Percentiles rank a stretch among this genome's conserved stretches.
Conservation (phyloP, 768 basidiomycete species). For the Tulasnella sp. region DNA sequence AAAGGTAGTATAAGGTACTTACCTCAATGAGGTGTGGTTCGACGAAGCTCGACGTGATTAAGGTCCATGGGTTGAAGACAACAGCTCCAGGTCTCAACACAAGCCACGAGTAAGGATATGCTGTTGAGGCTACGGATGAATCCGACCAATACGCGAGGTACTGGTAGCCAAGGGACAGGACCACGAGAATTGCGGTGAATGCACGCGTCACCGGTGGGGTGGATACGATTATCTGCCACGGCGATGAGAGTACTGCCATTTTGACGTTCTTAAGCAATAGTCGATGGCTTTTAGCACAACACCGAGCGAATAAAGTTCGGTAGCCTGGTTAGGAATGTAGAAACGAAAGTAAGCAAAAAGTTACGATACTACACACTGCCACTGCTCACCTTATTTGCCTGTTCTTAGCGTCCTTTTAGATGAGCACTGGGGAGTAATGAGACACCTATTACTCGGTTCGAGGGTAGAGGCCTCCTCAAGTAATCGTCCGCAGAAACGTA, state of each 20-base stretch:
- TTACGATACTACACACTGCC: too few relatives aligned
- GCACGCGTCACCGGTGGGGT: conserved; percentile 68
- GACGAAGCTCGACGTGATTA: conserved; percentile 77
- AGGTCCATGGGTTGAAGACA: conserved; percentile 83
- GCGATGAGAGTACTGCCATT: conserved; percentile 70
- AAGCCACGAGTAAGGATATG: conserved; percentile 47
- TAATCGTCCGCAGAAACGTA: neutral
- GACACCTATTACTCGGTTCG: too few relatives aligned
- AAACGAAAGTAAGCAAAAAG: too few relatives aligned
- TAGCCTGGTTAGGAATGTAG: too few relatives aligned
- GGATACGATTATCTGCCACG: conserved; percentile 51
- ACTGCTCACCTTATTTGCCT: too few relatives aligned
- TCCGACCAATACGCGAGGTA: conserved; percentile 35
- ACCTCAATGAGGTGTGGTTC: conserved; percentile 80
- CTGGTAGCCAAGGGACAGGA: conserved; percentile 33
- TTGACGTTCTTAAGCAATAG: too few relatives aligned
- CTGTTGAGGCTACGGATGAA: neutral
- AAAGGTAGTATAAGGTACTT: conserved; percentile 23
- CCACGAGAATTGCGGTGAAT: conserved; percentile 46
- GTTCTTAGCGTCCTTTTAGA: too few relatives aligned
- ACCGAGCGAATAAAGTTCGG: neutral
- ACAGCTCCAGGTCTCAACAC: conserved; percentile 70
- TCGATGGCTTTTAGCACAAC: neutral
- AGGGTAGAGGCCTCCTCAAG: too few relatives aligned
- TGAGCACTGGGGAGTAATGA: too few relatives aligned